Percentiles rank a stretch among this genome's conserved stretches.
phyloP scores from a whole-genome alignment of 2,329 filamentous ascomycete species.

The Claviceps pazoutovae region DNA sequence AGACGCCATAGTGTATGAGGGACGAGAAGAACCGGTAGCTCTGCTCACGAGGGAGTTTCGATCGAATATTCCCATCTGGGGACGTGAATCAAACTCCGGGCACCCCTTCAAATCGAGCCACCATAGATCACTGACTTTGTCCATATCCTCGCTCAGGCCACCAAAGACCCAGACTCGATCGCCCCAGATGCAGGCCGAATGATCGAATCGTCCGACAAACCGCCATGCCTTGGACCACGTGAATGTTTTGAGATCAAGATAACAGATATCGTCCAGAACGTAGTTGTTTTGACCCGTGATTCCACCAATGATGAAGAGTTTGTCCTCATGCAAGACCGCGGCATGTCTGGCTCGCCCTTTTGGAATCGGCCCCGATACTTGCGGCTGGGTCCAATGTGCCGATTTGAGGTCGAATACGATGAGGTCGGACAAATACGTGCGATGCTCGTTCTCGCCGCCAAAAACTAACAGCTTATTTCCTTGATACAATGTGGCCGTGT shows the following conservation, averaged over 20 bases:
- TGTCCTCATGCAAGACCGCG: slow-evolving; percentile 89
- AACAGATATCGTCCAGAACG: slow-evolving; percentile 91
- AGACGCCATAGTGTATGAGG: slow-evolving; percentile 35
- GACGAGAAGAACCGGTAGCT: slow-evolving; percentile 35
- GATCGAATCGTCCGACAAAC: slow-evolving; percentile 89
- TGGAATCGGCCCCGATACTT: slow-evolving; percentile 70
- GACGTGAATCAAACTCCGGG: slow-evolving; percentile 65
- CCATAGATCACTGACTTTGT: slow-evolving; percentile 90
- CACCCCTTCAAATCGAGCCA: slow-evolving; percentile 91
- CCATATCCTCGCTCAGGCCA: slow-evolving; percentile 89
- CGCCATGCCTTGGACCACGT: slow-evolving; percentile 95
- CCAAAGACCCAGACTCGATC: slow-evolving; percentile 95
- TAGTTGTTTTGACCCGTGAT: slow-evolving; percentile 86
- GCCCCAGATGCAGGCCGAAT: slow-evolving; percentile 84
- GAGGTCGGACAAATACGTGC: slow-evolving; percentile 87
- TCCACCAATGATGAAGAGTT: slow-evolving; percentile 90
- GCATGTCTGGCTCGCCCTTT: slow-evolving; percentile 87
- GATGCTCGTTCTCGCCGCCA: slow-evolving; percentile 94
- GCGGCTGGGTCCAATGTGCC: slow-evolving; percentile 87
- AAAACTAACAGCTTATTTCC: slow-evolving; percentile 94
- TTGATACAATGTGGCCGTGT: slow-evolving; percentile 88
- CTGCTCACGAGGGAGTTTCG: slow-evolving; percentile 28
- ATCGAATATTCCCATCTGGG: slow-evolving; percentile 40
- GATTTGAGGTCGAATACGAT: slow-evolving; percentile 93
- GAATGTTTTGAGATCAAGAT: slow-evolving; percentile 91